Evolutionary conservation across 208 protist genomes (phyloP).

Genomic region (Wallacemonas sp.): DNA sequence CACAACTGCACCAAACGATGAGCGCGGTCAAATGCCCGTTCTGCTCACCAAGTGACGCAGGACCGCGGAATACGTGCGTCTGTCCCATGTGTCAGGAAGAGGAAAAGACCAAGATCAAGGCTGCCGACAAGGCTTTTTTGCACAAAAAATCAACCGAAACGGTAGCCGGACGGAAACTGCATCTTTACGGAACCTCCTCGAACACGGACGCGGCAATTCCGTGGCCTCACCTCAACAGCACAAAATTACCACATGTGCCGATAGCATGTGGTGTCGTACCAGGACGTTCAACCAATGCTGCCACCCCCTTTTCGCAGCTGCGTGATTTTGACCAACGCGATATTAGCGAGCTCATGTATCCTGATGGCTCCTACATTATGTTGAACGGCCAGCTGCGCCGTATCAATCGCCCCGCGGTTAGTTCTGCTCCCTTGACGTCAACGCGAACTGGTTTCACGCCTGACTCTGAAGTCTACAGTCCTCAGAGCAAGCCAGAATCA

Average conservation of each 20-base stretch:
- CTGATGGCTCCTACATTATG: constrained; percentile 14
- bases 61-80: constrained; percentile 15
- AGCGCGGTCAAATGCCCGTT: constrained; percentile 17
- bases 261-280: background rate
- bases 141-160: constrained; percentile 11
- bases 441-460: background rate
- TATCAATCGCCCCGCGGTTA: background rate
- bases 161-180: background rate
- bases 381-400: constrained; percentile 12
- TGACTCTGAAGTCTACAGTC: constrained; percentile 3
- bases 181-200: background rate
- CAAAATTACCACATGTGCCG: constrained; percentile 2
- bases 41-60: constrained; percentile 8
- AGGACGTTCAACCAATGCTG: background rate
- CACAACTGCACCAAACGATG: constrained; percentile 14
- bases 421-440: constrained; percentile 3
- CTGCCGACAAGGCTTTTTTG: constrained; percentile 15
- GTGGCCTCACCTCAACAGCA: constrained; percentile 7
- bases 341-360: constrained; percentile 12
- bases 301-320: constrained; percentile 12
- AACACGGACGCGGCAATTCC: background rate
- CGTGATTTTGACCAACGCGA: constrained; percentile 6
- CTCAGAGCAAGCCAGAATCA: background rate
- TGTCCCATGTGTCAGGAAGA: constrained; percentile 28
- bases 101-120: constrained; percentile 6